Conservation (phyloP, 495 filamentous ascomycete genomes). For the Penicillium diatomitis region DNA sequence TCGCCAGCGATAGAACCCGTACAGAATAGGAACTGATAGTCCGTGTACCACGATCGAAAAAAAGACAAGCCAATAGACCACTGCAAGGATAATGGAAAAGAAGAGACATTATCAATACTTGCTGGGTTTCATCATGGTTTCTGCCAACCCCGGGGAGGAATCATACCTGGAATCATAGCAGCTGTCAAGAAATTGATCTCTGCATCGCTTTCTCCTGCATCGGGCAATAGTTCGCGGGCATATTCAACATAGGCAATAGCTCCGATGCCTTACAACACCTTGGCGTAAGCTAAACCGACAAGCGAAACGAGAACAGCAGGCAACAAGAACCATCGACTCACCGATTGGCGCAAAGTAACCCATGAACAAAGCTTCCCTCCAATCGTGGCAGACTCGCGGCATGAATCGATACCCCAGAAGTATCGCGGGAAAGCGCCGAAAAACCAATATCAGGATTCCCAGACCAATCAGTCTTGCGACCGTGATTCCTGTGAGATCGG, state of each 20-base stretch:
- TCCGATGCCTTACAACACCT: slow-evolving; percentile 18
- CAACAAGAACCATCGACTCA: slow-evolving; percentile 3
- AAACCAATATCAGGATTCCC: slow-evolving; percentile 25
- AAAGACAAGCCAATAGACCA: slow-evolving; percentile 51
- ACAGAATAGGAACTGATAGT: slow-evolving; percentile 45
- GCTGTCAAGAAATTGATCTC: slow-evolving; percentile 44
- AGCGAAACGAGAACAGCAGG: too few species aligned
- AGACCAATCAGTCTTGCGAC: slow-evolving; percentile 20
- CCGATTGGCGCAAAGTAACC: slow-evolving; percentile 34
- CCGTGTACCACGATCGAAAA: slow-evolving; percentile 51
- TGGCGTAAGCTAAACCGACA: too few species aligned
- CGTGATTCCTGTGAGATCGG: slow-evolving; percentile 22
- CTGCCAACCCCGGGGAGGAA: too few species aligned
- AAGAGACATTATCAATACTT: background rate
- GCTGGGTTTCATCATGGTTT: too few species aligned
- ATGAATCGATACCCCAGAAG: slow-evolving; percentile 30
- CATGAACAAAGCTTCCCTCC: slow-evolving; percentile 35
- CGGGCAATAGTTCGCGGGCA: slow-evolving; percentile 44
- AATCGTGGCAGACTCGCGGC: slow-evolving; percentile 24
- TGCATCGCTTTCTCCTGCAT: slow-evolving; percentile 36
- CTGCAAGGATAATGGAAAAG: slow-evolving; percentile 9
- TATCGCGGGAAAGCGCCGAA: slow-evolving; percentile 30
- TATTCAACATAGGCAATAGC: slow-evolving; percentile 40
- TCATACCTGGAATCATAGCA: slow-evolving; percentile 36
- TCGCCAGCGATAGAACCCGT: slow-evolving; percentile 34